A percentile compares a stretch with the other conserved stretches of the same genome.
Evolutionary conservation across 164 flowering plant genomes (phyloP).

Genomic region (Umbilicus rupestris): DNA sequence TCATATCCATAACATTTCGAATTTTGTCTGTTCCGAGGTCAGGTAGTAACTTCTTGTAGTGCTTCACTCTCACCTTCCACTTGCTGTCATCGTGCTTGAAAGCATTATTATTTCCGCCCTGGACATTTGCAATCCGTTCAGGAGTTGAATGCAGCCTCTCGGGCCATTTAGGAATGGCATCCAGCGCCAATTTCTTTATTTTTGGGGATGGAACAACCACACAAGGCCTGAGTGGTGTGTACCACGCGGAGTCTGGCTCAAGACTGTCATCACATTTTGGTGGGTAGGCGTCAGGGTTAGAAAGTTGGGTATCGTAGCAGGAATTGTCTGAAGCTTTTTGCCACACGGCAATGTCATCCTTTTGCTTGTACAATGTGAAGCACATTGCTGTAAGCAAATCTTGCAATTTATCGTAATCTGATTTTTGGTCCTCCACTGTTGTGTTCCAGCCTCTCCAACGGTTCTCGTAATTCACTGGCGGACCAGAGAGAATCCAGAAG

Average conservation of each 20-base stretch:
- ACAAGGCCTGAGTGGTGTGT: conserved; percentile 82
- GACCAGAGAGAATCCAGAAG: conserved; percentile 97
- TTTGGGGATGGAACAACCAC: conserved; percentile 59
- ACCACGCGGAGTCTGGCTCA: conserved; percentile 89
- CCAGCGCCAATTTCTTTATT: conserved; percentile 34
- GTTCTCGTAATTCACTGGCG: conserved; percentile 87
- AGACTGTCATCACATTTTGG: conserved; percentile 80
- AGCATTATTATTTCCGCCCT: conserved; percentile 59
- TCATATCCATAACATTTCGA: conserved; percentile 48
- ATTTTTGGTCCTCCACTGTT: conserved; percentile 74
- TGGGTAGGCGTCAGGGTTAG: conserved; percentile 53
- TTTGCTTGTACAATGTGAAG: conserved; percentile 71
- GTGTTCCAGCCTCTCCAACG: conserved; percentile 97
- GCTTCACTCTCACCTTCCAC: conserved; percentile 77
- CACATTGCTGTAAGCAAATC: conserved; percentile 75
- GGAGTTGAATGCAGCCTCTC: conserved; percentile 58
- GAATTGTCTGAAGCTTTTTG: conserved; percentile 51
- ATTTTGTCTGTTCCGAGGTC: conserved; percentile 56
- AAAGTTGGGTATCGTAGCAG: conserved; percentile 52
- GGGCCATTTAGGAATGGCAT: conserved; percentile 74
- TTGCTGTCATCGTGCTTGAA: conserved; percentile 84
- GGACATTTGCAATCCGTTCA: conserved; percentile 54
- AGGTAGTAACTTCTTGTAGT: conserved; percentile 79
- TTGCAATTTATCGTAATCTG: conserved; percentile 74
- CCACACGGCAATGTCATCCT: conserved; percentile 97